These are phyloP conservation scores for Colletotrichum acutatum DNA, from an alignment of 2,329 filamentous ascomycete species.

Conservation along the genomic window DNA sequence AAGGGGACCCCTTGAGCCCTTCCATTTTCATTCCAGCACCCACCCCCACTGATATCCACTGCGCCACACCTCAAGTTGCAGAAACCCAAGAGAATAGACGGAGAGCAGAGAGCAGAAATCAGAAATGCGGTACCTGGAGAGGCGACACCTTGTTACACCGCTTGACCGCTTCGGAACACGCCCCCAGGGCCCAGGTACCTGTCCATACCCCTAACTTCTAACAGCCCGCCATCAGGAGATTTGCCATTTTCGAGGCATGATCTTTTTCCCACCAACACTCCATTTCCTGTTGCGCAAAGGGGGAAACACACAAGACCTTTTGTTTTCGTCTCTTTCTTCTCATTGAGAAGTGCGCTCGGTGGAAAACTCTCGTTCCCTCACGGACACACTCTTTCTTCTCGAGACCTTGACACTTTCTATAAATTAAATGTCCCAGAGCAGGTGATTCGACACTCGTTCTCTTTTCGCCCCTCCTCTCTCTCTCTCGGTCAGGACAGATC, in stretches of 20 bases:
- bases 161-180: conserved; percentile 24
- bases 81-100: background rate
- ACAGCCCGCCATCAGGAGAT: conserved; percentile 34
- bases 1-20: background rate
- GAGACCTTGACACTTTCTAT: background rate
- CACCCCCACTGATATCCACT: conserved; percentile 33
- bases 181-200: background rate
- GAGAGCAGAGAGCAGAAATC: too few species aligned
- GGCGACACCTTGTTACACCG: conserved; percentile 13
- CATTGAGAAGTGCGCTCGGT: background rate
- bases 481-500: conserved; percentile 26
- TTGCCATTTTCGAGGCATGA: conserved; percentile 34
- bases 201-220: conserved; percentile 7
- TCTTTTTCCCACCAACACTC: conserved; percentile 29
- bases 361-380: background rate
- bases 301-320: conserved; percentile 1
- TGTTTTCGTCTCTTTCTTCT: conserved; percentile 3
- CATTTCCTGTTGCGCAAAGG: conserved; percentile 16
- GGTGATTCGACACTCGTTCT: conserved; percentile 22
- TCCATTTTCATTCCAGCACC: background rate
- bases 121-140: background rate
- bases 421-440: conserved; percentile 20
- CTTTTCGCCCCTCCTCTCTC: conserved; percentile 2
- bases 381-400: background rate
- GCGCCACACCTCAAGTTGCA: conserved; percentile 21